Conservation (phyloP, 78 protist genomes). For the Polysphondylium violaceum region DNA sequence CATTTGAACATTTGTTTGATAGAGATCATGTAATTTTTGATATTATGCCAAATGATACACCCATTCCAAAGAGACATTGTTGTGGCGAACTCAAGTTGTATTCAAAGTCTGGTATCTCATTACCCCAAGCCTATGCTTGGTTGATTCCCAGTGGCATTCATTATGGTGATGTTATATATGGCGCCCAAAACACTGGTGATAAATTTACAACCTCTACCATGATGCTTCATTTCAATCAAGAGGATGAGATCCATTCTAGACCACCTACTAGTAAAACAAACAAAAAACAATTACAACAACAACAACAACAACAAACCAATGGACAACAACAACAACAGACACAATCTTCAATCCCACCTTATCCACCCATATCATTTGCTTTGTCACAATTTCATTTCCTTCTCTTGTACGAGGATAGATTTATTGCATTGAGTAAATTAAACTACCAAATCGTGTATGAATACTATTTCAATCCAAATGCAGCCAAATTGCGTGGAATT, state of each 20-base stretch:
- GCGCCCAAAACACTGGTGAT: slow-evolving; percentile 84
- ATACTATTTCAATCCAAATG: slow-evolving; percentile 5
- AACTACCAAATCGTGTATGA: slow-evolving; percentile 79
- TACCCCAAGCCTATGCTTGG: slow-evolving; percentile 86
- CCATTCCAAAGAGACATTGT: slow-evolving; percentile 42
- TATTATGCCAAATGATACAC: slow-evolving; percentile 77
- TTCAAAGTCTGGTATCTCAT: slow-evolving; percentile 28
- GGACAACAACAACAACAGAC: background rate
- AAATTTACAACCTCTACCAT: slow-evolving; percentile 25
- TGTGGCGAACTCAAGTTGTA: slow-evolving; percentile 74
- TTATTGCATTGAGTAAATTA: slow-evolving; percentile 79
- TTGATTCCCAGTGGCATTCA: slow-evolving; percentile 82
- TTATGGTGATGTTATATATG: slow-evolving; percentile 79
- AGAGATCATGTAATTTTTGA: slow-evolving; percentile 72
- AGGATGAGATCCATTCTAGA: slow-evolving; percentile 14
- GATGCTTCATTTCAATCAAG: slow-evolving; percentile 37
- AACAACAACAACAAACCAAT: background rate
- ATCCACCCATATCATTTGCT: slow-evolving; percentile 60
- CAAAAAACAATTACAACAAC: too few relatives aligned
- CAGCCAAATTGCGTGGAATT: slow-evolving; percentile 7
- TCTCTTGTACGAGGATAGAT: slow-evolving; percentile 67
- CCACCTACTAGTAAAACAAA: background rate
- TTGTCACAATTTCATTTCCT: slow-evolving; percentile 86
- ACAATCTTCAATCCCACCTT: slow-evolving; percentile 24
- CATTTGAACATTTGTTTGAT: slow-evolving; percentile 69